Conservation (phyloP, 73 alveolate genomes). For the Paramecium sexaurelia region DNA sequence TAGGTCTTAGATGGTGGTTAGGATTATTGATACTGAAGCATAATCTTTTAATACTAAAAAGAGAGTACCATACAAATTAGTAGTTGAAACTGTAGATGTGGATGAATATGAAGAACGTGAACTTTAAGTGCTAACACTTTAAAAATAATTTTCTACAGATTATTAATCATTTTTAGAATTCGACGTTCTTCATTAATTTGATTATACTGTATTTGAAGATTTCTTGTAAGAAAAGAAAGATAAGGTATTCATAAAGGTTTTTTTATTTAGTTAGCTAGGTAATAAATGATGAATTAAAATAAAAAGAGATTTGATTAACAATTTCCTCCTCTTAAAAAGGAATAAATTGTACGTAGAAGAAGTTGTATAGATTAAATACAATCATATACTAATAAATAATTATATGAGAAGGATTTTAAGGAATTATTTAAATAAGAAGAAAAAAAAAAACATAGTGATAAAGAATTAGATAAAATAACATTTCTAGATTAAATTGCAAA, state of each 20-base stretch:
- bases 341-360: not conserved
- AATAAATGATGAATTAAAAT: not conserved
- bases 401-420: not conserved
- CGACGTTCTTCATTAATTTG: not conserved
- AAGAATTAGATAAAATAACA: not conserved
- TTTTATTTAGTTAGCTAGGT: slow-evolving; percentile 26
- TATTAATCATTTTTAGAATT: slow-evolving; percentile 4
- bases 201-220: slow-evolving; percentile 12
- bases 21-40: slow-evolving; percentile 33
- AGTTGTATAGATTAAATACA: not conserved
- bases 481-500: not conserved
- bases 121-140: not conserved
- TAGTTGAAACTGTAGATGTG: slow-evolving; percentile 65
- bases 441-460: not conserved
- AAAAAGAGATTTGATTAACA: not conserved
- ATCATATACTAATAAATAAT: not conserved
- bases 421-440: not conserved
- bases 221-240: not conserved
- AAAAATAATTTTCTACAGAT: slow-evolving; percentile 10
- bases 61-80: slow-evolving; percentile 91
- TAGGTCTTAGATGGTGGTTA: slow-evolving; percentile 17
- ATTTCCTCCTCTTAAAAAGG: not conserved
- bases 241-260: not conserved
- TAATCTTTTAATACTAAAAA: slow-evolving; percentile 82
- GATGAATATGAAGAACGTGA: not conserved